Evolutionary conservation across 2,329 filamentous ascomycete species (phyloP), one percentile per base, ranked within the genome.

Genomic region (Colletotrichum sp.): DNA sequence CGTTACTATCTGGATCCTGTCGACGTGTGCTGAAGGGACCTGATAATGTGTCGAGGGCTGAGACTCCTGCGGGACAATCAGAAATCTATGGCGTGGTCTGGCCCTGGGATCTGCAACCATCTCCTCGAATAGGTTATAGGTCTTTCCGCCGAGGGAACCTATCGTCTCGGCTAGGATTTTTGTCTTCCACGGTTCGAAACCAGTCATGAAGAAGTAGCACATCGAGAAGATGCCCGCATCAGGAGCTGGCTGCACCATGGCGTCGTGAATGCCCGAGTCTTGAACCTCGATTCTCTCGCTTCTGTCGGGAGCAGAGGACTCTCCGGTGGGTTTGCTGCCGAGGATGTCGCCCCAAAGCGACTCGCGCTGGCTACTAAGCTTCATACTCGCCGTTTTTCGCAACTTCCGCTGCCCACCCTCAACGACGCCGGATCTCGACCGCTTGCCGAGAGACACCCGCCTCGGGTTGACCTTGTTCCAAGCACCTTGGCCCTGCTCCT

Each of bases 271-370:
- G 0, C 82, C 79, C 7, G 83, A 82, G 43, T 83, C 79, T 72
- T 86, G 66, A 6, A 78, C 74, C 76, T 78, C 74, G 57, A 78
- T 67, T 36, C 64, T 57, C 18, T 77, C 76, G 48, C 65, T 26
- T 52, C 57, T 28, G 10, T 73, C 24, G 52, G 64, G 64, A 43
- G 77, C 32, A 39, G 75, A 60, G 36, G 72, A 48, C 24, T 77
- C 76, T 18, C 21, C 59, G 4, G 68, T 48, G 15, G 71, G 52
- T 55, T 78, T 77, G 75, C 55, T 73, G 71, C 92, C 92, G 28
- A 97, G 90, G 75, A 99, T 98, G 80, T 98, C 95, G 7, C 94
- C 94, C 96, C 96, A 99, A n/a, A 99, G 90, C 32, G 92, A 93
- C 80, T 96, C 93, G 79, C 93, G 94, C 80, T 98, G 96, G 66